Evolutionary conservation across 345 rosid genomes (phyloP).

Genomic region (Anastatica hierochuntica): DNA sequence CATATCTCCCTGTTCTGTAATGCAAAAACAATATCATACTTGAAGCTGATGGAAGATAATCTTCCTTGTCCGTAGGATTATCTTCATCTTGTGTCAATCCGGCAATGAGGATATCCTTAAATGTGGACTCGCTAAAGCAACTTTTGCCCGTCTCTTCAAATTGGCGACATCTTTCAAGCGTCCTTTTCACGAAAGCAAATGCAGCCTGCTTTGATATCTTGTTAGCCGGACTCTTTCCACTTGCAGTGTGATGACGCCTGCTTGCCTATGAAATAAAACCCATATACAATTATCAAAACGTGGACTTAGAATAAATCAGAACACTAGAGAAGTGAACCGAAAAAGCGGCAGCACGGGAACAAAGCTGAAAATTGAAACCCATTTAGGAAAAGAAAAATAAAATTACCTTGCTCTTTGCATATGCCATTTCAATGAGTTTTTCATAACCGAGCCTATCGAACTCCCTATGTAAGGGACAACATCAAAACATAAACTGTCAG

Average conservation of each 20-base stretch:
- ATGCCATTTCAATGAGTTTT: constrained; percentile 72
- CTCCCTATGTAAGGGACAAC: constrained; percentile 39
- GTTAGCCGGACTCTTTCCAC: constrained; percentile 69
- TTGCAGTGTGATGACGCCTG: constrained; percentile 46
- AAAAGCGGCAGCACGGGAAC: background rate
- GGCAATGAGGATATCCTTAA: constrained; percentile 49
- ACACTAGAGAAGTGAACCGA: background rate
- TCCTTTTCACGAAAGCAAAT: constrained; percentile 60
- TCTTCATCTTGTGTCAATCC: constrained; percentile 30
- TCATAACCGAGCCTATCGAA: constrained; percentile 60
- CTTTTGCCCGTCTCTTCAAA: constrained; percentile 78
- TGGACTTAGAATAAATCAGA: background rate
- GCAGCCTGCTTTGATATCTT: constrained; percentile 87
- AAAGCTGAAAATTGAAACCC: background rate
- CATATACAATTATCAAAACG: too few species aligned
- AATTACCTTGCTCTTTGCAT: constrained; percentile 73
- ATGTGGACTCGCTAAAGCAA: constrained; percentile 72
- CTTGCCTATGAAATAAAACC: constrained; percentile 39
- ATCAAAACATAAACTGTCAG: constrained; percentile 5
- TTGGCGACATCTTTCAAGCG: constrained; percentile 55
- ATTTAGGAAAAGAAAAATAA: background rate
- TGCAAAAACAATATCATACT: constrained; percentile 11
- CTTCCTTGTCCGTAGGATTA: constrained; percentile 41
- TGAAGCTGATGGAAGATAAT: constrained; percentile 24
- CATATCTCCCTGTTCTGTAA: background rate